These are phyloP conservation scores for Thozetella sp. DNA, from an alignment of 495 filamentous ascomycete species.

Conservation along the genomic window DNA sequence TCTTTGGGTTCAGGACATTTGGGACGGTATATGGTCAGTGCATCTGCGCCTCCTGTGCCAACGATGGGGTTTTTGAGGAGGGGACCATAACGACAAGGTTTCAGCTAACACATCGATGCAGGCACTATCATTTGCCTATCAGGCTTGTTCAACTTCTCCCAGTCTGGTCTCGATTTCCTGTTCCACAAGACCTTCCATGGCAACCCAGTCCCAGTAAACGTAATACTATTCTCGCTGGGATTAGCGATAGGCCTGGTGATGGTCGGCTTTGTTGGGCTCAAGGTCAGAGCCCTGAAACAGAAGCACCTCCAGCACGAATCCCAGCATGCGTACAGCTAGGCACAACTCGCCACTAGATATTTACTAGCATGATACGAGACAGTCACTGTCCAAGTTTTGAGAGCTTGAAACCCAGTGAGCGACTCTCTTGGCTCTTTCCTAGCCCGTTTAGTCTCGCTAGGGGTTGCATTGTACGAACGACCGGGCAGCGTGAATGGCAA, in stretches of 20 bases:
- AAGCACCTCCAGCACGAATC: conserved; percentile 39
- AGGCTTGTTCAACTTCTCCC: conserved; percentile 84
- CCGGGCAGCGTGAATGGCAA: no score
- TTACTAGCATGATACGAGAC: no score
- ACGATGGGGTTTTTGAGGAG: no score
- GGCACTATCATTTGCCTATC: conserved; percentile 91
- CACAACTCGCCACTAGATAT: neutral
- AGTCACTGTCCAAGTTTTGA: no score
- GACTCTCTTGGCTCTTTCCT: no score
- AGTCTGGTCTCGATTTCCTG: conserved; percentile 79
- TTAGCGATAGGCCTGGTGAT: conserved; percentile 59
- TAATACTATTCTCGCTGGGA: conserved; percentile 62
- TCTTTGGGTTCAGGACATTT: conserved; percentile 76
- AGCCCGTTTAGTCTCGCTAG: no score
- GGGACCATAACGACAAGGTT: no score
- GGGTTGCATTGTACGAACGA: no score
- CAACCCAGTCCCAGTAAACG: conserved; percentile 80
- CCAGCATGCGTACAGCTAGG: conserved; percentile 22
- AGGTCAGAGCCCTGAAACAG: conserved; percentile 24
- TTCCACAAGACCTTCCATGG: conserved; percentile 72
- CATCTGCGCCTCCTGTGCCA: neutral
- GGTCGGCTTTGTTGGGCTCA: conserved; percentile 58
- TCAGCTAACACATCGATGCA: conserved; percentile 94
- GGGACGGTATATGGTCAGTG: conserved; percentile 78
- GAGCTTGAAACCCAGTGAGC: no score